phyloP scores from a whole-genome alignment of 805 yeast genomes.

The Yarrowia sp. region DNA sequence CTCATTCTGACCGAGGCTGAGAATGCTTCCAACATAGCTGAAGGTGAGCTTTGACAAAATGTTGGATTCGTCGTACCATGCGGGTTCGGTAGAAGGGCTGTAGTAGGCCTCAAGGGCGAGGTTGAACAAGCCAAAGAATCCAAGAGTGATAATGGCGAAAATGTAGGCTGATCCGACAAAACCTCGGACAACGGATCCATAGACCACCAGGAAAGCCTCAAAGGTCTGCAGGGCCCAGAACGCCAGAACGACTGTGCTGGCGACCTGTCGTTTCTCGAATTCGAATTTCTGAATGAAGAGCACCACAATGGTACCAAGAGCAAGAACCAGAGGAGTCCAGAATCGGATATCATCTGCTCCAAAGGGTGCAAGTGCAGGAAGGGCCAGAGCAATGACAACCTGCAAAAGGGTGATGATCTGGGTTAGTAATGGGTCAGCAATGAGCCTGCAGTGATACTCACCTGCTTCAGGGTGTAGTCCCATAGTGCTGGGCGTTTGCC shows the following conservation, averaged over 20 bases:
- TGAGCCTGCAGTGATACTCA: not conserved
- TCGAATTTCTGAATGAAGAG: conserved; percentile 5
- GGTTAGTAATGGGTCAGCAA: not conserved
- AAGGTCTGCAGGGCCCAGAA: conserved; percentile 31
- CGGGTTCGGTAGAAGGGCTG: not conserved
- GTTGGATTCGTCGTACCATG: not conserved
- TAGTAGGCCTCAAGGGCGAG: conserved; percentile 38
- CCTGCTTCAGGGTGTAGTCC: conserved; percentile 21
- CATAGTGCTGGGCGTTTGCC: conserved; percentile 17
- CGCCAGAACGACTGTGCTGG: conserved; percentile 30
- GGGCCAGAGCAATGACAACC: not conserved
- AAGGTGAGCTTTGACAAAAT: not conserved
- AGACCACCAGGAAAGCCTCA: conserved; percentile 29
- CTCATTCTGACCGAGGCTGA: not conserved
- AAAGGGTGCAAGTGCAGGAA: not conserved
- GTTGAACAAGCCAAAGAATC: not conserved
- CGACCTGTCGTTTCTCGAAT: conserved; percentile 28
- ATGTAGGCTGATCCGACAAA: not conserved
- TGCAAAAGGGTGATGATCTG: not conserved
- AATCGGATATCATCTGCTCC: conserved; percentile 8
- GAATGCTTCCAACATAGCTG: not conserved
- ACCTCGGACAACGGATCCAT: conserved; percentile 22
- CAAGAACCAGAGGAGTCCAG: conserved; percentile 26
- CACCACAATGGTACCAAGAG: conserved; percentile 12
- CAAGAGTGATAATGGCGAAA: not conserved